Conservation (phyloP, 768 basidiomycete genomes). For the Suillus alpinus region DNA sequence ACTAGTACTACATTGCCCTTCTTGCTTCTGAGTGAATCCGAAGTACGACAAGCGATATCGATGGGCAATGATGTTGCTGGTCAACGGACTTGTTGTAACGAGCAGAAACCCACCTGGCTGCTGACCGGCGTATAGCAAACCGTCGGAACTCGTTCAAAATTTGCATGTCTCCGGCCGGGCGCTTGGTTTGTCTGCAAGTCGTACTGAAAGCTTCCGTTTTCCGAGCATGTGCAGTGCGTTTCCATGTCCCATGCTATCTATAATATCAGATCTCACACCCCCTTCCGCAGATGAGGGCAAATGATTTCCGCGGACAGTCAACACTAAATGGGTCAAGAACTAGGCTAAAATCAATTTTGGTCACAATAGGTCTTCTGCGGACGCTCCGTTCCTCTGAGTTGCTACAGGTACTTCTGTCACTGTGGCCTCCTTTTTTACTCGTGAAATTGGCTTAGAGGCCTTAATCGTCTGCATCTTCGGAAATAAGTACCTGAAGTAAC, state of each 20-base stretch:
- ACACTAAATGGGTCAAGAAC: slow-evolving; percentile 22
- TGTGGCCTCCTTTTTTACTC: slow-evolving; percentile 3
- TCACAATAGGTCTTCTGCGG: slow-evolving; percentile 12
- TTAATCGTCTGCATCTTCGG: slow-evolving; percentile 11
- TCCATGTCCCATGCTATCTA: slow-evolving; percentile 12
- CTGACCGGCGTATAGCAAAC: background rate
- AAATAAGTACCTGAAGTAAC: background rate
- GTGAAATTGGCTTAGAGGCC: slow-evolving; percentile 5
- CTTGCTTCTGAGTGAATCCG: background rate
- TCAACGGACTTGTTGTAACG: background rate
- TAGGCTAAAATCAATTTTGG: slow-evolving; percentile 23
- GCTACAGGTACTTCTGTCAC: background rate
- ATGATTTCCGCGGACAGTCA: slow-evolving; percentile 32
- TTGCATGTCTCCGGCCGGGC: background rate
- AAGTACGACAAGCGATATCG: background rate
- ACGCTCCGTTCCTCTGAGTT: slow-evolving; percentile 16
- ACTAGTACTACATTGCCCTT: background rate
- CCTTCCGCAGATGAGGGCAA: slow-evolving; percentile 17
- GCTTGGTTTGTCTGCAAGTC: background rate
- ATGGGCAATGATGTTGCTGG: background rate
- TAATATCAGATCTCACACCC: slow-evolving; percentile 21
- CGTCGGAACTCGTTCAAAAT: background rate
- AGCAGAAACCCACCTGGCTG: background rate
- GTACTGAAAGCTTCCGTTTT: background rate
- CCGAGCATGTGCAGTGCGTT: slow-evolving; percentile 3